phyloP scores from a whole-genome alignment of 352 stramenopile species.

The Phytophthora citricola region DNA sequence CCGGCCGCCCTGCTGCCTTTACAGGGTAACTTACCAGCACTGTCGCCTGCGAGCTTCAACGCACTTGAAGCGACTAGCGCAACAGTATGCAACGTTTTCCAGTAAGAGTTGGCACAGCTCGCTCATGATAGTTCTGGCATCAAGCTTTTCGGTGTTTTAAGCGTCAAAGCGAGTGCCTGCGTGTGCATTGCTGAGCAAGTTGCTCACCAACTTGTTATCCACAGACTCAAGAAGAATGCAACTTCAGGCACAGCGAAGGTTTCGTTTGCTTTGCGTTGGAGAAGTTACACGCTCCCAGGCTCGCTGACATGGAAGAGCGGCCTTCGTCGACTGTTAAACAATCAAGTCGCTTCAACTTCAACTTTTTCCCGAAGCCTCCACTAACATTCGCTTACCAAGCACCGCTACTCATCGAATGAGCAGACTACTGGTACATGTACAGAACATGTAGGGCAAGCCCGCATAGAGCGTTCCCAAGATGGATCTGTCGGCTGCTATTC shows the following conservation, averaged over 20 bases:
- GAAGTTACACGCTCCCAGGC: too few relatives aligned
- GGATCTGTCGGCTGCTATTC: background rate
- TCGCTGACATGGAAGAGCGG: too few relatives aligned
- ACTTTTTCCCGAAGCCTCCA: slow-evolving; percentile 5
- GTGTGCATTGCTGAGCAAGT: background rate
- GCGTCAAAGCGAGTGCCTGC: background rate
- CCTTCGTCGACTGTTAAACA: slow-evolving; percentile 18
- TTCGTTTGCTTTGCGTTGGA: too few relatives aligned
- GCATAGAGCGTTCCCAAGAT: slow-evolving; percentile 1
- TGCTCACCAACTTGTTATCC: too few relatives aligned
- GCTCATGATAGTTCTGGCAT: background rate
- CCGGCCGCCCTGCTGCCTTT: background rate
- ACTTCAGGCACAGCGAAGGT: background rate
- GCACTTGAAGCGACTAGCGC: slow-evolving; percentile 8
- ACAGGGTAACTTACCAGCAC: too few relatives aligned
- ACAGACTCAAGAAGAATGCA: slow-evolving; percentile 2
- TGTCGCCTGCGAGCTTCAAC: background rate
- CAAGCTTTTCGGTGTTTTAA: slow-evolving; percentile 1
- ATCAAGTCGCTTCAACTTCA: slow-evolving; percentile 28
- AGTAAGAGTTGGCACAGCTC: slow-evolving; percentile 2
- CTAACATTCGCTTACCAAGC: slow-evolving; percentile 2
- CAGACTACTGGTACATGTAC: too few relatives aligned
- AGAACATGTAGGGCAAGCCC: too few relatives aligned
- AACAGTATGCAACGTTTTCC: slow-evolving; percentile 4
- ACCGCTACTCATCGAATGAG: background rate